Evolutionary conservation across 495 filamentous ascomycete genomes (phyloP), one percentile per base, ranked within the genome.

Genomic region (Stereocaulon alpinum): DNA sequence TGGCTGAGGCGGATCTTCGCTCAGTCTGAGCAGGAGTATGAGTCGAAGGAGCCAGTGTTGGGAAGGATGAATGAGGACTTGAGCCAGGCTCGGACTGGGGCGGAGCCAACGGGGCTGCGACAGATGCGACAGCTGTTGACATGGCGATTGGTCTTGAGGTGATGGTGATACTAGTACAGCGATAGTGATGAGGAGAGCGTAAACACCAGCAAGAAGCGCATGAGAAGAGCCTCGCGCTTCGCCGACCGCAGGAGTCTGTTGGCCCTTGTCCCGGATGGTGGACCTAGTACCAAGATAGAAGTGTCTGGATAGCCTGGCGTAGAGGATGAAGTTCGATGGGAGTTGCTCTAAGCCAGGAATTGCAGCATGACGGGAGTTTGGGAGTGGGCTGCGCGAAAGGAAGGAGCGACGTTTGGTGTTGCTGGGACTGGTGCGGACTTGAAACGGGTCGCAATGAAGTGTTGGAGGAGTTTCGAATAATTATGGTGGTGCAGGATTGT

Each of bases 61-160:
- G 73, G 63, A 69, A 74, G 44, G 55, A 53, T 34, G 70, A 74
- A 66, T 74, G 74, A n/a, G 78, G 78, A 64, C 76, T 80, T 44
- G 70, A 69, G 50, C 75, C 72, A 60, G 70, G 72, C 61, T 73
- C 76, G 54, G 73, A 69, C 66, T 74, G 74, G 63, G 76, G 72
- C 61, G 76, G 73, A 52, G 77, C 66, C 64, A 80, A 64, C 43
- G 77, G 71, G 51, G 74, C 72, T 48, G 72, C 65, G 45, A 72
- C 76, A 66, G 76, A 70, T 64, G 77, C 77, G 64, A 80, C 76
- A 27, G 76, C 77, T 58, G 76, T 80, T 51, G 77, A 80, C 78
- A 80, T 80, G 62, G 57, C 68, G 63, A 61, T 50, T 30, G 32
- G 56, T 52, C 29, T 44, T 27, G 50, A 37, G 24, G 37, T 41